Evolutionary conservation across 805 yeast genomes (phyloP).

Genomic region (Clavispora santaluciae): DNA sequence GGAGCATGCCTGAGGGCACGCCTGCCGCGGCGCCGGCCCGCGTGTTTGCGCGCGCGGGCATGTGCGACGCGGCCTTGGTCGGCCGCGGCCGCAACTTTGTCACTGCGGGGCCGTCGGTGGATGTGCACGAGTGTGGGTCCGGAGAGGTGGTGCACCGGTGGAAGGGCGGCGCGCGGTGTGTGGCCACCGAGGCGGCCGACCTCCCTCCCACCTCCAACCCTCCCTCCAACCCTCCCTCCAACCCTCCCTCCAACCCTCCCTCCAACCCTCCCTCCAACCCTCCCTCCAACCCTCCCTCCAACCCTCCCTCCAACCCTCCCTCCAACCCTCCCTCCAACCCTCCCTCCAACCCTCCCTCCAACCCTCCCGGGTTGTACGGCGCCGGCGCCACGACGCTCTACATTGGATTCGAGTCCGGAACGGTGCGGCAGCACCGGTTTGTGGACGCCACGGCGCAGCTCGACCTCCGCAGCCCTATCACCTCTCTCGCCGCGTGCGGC

Average conservation of each 20-base stretch:
- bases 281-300: too few relatives aligned
- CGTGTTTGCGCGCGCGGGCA: constrained; percentile 39
- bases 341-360: too few relatives aligned
- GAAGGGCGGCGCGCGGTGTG: neutral
- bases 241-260: too few relatives aligned
- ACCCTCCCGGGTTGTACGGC: constrained; percentile 37
- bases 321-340: too few relatives aligned
- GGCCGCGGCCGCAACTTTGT: constrained; percentile 67
- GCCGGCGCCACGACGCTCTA: constrained; percentile 40
- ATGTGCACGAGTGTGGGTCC: constrained; percentile 67
- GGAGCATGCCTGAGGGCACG: constrained; percentile 39
- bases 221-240: too few relatives aligned
- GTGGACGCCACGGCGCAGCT: constrained; percentile 8
- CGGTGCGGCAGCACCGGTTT: constrained; percentile 20
- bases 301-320: too few relatives aligned
- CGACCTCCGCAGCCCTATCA: constrained; percentile 3
- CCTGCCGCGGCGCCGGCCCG: constrained; percentile 22
- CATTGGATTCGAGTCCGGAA: constrained; percentile 41
- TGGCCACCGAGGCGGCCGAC: neutral
- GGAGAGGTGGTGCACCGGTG: constrained; percentile 27
- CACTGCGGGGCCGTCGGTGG: constrained; percentile 54
- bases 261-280: too few relatives aligned
- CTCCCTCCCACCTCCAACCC: too few relatives aligned
- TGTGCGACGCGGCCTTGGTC: constrained; percentile 48
- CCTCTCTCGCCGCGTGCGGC: constrained; percentile 8